Base-by-base conservation (phyloP, 805 yeast species). In the Suhomyces prunicola region DNA sequence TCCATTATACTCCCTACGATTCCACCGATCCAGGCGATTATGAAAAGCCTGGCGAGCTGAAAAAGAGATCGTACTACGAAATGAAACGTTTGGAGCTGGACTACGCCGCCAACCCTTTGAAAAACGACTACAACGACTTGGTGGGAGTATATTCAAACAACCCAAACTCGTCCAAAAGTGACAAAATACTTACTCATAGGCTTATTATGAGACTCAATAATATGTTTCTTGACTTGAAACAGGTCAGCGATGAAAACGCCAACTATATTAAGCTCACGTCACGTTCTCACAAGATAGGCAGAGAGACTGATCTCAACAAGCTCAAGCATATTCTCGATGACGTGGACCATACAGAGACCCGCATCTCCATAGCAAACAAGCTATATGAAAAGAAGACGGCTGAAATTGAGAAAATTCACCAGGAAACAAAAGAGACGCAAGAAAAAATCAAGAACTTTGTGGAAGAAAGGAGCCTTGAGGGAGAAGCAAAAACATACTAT, bases 41-140 rank as follows among this genome's bases (percentile, higher is more conserved):
- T 12, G 57, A 54, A 15, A 54, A 46, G 44, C 57, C 54, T 45
- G 50, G 44, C 24, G 48, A 49, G 27, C 44, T 47, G 15, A 55
- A 57, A 48, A 71, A 70, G 52, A 65, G 69, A 22, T 55, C 71
- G 2, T 86, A 78, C 62, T 88, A 88, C 61, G 82, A 83, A 47
- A 62, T 74, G 24, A 86, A 85, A 66, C 73, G 94, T 57, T 71
- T 86, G 49, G 81, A 82, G 57, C 83, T 81, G 69, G 85, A 84
- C 54, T 88, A 88, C 63, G 77, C 87, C 6, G 77, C 86, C 24
- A 88, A 88, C 60, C 92, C 94, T 0, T 66, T 86, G 45, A 69
- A 67, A 45, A 83, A 81, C 57, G 78, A 78, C 52, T 76, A 73
- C 65, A 75, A 78, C 29, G 70, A 69, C 41, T 63, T 80, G 48